Base-by-base conservation (phyloP, 768 basidiomycete species). In the Suillus sp. region DNA sequence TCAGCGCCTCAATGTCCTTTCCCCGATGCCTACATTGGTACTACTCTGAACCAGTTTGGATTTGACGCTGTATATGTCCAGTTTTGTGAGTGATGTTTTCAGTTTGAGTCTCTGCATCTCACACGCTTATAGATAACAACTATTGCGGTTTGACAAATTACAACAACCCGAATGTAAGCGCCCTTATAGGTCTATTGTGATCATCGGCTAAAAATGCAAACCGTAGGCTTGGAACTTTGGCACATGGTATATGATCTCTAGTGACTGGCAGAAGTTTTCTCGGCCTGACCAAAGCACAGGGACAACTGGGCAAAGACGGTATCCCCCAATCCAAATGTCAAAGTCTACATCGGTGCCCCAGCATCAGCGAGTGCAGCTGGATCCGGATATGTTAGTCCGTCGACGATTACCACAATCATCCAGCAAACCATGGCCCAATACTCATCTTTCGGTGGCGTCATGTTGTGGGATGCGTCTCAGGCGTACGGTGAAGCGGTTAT, bases 31-130 rank as follows among this genome's bases (percentile, higher is more conserved):
- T 77, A 78, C 54, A 68, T 84, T 4, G 79, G 80, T 7, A 69
- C 77, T 1, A 78, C 80, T 50, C 67, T 84, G 66, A 78, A 79
- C 66, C 70, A 68, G 0, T 80, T 80, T 34, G 73, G 68, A 1
- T 83, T 84, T 61, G 83, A 84, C 64, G 83, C 81, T 3, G 73
- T 84, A 59, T 84, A 81, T 47, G 83, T 84, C 27, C 83, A 84
- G 65, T 83, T 83, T 71, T 83, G 83, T 67, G 55, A 14, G 64
- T 55, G 62, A 63, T 20, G 20, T 35, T 40, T 30, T 27, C 14
- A 35, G 32, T 43, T 37, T 10, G 1, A 48, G 30, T 32, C 25
- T 38, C 13, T 59, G 14, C 25, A 6, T 3, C 16, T n/a, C n/a
- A 62, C 63, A 9, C 27, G 13, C 11, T 2, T 18, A n/a, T 61